These are phyloP conservation scores for Durotheca rogersii DNA, from an alignment of 495 filamentous ascomycete species.

Conservation along the genomic window DNA sequence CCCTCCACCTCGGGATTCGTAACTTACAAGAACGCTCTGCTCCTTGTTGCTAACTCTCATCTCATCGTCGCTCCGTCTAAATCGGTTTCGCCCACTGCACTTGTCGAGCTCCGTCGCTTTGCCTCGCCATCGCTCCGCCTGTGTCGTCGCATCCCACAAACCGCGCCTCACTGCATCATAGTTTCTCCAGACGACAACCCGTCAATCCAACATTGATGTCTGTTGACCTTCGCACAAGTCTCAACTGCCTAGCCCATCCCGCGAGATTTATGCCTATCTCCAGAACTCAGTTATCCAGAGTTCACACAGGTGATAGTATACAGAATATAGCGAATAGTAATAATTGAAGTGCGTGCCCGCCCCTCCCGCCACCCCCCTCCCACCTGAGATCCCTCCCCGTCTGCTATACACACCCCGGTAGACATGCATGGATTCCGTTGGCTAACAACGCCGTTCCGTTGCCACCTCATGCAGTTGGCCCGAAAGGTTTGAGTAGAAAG, in stretches of 20 bases:
- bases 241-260: constrained; percentile 67
- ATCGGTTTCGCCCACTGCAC: not conserved
- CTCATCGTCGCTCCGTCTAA: constrained; percentile 15
- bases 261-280: constrained; percentile 70
- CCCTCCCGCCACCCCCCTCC: not conserved
- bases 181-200: constrained; percentile 27
- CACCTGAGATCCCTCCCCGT: not conserved
- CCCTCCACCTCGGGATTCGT: constrained; percentile 13
- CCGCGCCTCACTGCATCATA: constrained; percentile 13
- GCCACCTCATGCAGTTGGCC: not conserved
- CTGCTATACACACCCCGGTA: not conserved
- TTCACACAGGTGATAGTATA: constrained; percentile 68
- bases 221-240: constrained; percentile 68
- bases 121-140: constrained; percentile 12
- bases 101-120: constrained; percentile 12
- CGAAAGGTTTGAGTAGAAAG: constrained; percentile 28
- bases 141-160: constrained; percentile 28
- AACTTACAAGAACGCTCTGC: constrained; percentile 12
- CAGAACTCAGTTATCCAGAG: constrained; percentile 70
- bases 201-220: constrained; percentile 65
- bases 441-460: not conserved
- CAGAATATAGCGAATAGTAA: constrained; percentile 51
- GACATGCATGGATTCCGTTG: too few relatives aligned
- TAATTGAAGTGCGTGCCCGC: constrained; percentile 35
- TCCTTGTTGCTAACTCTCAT: constrained; percentile 8